phyloP scores from a whole-genome alignment of 2,329 filamentous ascomycete species.

The Phyllosticta citriasiana region DNA sequence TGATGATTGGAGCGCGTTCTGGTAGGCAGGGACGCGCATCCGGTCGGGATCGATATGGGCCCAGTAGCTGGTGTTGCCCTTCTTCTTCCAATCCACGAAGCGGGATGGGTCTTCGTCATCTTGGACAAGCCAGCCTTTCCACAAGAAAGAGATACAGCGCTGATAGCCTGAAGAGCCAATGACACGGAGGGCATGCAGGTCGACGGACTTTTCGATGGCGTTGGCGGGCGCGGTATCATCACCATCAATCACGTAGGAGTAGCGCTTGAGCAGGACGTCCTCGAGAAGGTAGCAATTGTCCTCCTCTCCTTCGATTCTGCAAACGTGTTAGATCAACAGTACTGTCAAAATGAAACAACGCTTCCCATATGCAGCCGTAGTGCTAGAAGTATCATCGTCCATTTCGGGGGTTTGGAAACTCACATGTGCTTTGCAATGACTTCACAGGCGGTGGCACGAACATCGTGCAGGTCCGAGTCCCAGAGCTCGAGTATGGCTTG shows the following conservation, averaged over 20 bases:
- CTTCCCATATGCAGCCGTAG: no score
- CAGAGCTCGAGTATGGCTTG: conserved; percentile 77
- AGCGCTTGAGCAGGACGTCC: conserved; percentile 74
- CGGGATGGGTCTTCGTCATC: conserved; percentile 82
- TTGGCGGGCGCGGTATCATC: conserved; percentile 68
- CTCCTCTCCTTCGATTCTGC: conserved; percentile 75
- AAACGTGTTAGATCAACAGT: not conserved
- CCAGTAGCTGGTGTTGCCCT: conserved; percentile 67
- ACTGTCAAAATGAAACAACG: no score
- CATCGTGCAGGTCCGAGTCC: conserved; percentile 75
- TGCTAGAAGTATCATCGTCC: no score
- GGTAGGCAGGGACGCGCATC: conserved; percentile 85
- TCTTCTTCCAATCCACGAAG: conserved; percentile 79
- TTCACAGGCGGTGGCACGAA: conserved; percentile 76
- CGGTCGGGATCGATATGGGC: conserved; percentile 85
- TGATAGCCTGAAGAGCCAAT: conserved; percentile 93
- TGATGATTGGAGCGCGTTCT: conserved; percentile 82
- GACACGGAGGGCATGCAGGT: conserved; percentile 77
- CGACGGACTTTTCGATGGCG: conserved; percentile 86
- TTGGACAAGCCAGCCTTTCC: conserved; percentile 95
- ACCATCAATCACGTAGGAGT: conserved; percentile 67
- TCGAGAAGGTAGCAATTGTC: conserved; percentile 70
- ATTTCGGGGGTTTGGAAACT: not conserved
- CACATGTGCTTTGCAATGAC: conserved; percentile 73
- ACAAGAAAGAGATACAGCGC: conserved; percentile 86